phyloP scores from a whole-genome alignment of 2,329 filamentous ascomycete species.

The Neofusicoccum kwambonambiense region DNA sequence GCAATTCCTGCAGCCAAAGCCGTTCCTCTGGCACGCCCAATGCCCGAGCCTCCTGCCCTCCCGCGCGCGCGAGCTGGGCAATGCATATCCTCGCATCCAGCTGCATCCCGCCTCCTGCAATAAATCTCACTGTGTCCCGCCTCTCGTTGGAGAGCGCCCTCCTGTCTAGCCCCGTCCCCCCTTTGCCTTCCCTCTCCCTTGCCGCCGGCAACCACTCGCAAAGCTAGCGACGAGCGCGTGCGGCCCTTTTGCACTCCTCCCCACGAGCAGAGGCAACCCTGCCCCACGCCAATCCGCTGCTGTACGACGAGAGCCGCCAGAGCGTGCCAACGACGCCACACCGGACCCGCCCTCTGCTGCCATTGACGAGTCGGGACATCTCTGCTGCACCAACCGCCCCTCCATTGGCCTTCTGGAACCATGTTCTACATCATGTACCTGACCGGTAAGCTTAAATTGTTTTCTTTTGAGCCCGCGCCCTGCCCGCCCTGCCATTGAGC shows the following conservation, averaged over 20 bases:
- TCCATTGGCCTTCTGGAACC: constrained; percentile 19
- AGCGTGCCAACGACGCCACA: neutral
- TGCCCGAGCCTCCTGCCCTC: constrained; percentile 6
- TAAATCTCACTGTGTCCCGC: constrained; percentile 42
- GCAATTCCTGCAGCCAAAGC: neutral
- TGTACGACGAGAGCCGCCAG: constrained; percentile 9
- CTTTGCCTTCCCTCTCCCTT: neutral
- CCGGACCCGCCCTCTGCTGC: constrained; percentile 2
- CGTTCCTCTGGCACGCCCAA: neutral
- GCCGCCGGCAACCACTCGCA: neutral
- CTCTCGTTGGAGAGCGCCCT: constrained; percentile 5
- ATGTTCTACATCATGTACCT: constrained; percentile 48
- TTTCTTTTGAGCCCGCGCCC: constrained; percentile 13
- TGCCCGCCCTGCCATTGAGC: neutral
- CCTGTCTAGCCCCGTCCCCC: neutral
- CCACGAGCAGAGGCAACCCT: constrained; percentile 27
- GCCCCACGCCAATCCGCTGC: constrained; percentile 25
- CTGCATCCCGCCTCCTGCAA: constrained; percentile 39
- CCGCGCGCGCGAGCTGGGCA: neutral
- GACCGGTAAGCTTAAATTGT: constrained; percentile 36
- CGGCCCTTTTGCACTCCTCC: neutral
- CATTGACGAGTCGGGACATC: constrained; percentile 11
- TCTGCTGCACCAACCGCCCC: constrained; percentile 22
- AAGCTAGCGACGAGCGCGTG: no score
- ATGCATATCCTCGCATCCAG: constrained; percentile 35